A percentile compares a stretch with the other conserved stretches of the same genome.
Evolutionary conservation across 768 basidiomycete species (phyloP).

Genomic region (Astraeus odoratus): DNA sequence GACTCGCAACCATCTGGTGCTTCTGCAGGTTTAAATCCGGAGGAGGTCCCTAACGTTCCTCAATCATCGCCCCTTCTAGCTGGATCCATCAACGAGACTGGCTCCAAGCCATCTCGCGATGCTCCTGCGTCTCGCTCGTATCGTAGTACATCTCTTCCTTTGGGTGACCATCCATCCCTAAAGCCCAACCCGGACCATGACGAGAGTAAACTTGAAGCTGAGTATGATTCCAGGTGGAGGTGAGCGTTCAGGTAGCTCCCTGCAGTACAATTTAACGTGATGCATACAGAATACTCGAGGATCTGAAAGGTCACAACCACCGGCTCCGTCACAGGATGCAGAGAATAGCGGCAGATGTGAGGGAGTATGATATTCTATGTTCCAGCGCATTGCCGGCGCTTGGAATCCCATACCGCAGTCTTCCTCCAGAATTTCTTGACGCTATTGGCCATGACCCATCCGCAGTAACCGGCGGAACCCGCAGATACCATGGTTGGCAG

Average conservation of each 20-base stretch:
- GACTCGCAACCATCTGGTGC: constrained; percentile 6
- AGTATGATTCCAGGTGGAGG: constrained; percentile 43
- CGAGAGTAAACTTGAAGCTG: constrained; percentile 40
- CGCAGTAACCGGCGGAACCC: constrained; percentile 61
- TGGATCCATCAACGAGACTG: neutral
- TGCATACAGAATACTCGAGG: constrained; percentile 48
- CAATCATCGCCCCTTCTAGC: constrained; percentile 1
- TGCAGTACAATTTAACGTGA: neutral
- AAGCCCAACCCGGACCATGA: constrained; percentile 36
- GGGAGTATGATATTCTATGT: constrained; percentile 61
- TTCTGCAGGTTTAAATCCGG: neutral
- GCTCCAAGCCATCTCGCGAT: neutral
- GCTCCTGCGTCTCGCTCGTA: constrained; percentile 7
- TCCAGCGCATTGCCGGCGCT: constrained; percentile 42
- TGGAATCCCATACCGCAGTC: constrained; percentile 37
- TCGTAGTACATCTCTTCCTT: constrained; percentile 33
- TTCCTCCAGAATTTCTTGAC: constrained; percentile 65
- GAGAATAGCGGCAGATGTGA: constrained; percentile 51
- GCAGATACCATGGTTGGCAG: constrained; percentile 55
- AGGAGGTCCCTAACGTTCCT: constrained; percentile 6
- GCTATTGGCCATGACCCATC: constrained; percentile 74
- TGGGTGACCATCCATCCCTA: constrained; percentile 24
- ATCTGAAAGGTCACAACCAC: constrained; percentile 54
- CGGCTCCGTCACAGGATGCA: constrained; percentile 64
- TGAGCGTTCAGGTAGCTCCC: constrained; percentile 5